Conservation (phyloP, 805 yeast genomes). For the Danielia oregonensis region DNA sequence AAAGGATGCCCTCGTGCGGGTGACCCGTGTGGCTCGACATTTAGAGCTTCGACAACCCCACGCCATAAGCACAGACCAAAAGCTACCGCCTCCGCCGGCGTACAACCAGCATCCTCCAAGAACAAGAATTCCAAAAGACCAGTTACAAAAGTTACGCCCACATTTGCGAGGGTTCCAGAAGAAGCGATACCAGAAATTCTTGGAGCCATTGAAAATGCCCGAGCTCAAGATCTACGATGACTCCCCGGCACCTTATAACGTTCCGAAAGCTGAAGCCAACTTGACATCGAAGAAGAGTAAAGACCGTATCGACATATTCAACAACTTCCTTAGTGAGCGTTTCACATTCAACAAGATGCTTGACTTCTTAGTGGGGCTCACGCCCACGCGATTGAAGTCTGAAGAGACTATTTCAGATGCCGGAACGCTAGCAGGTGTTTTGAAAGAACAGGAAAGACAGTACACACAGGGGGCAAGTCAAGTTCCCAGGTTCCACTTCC, state of each 20-base stretch:
- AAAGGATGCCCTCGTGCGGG: constrained; percentile 31
- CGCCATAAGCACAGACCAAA: too few relatives aligned
- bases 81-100: neutral
- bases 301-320: constrained; percentile 18
- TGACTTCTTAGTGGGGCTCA: constrained; percentile 25
- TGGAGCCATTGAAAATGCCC: constrained; percentile 32
- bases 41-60: constrained; percentile 16
- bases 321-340: constrained; percentile 26
- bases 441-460: constrained; percentile 20
- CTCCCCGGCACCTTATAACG: constrained; percentile 20
- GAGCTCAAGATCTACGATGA: constrained; percentile 30
- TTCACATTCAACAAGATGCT: constrained; percentile 30
- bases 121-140: constrained; percentile 8
- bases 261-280: constrained; percentile 20
- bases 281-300: constrained; percentile 21
- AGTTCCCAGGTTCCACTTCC: constrained; percentile 21
- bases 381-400: constrained; percentile 28
- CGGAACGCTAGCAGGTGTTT: constrained; percentile 12
- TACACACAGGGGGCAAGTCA: constrained; percentile 7
- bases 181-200: constrained; percentile 27
- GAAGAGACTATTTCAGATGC: constrained; percentile 11
- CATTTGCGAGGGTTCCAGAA: constrained; percentile 17
- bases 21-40: constrained; percentile 29
- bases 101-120: neutral
- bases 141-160: constrained; percentile 12